A percentile compares a stretch with the other conserved stretches of the same genome.
Conservation (phyloP, 164 flowering plant species). For the Stephania japonica region DNA sequence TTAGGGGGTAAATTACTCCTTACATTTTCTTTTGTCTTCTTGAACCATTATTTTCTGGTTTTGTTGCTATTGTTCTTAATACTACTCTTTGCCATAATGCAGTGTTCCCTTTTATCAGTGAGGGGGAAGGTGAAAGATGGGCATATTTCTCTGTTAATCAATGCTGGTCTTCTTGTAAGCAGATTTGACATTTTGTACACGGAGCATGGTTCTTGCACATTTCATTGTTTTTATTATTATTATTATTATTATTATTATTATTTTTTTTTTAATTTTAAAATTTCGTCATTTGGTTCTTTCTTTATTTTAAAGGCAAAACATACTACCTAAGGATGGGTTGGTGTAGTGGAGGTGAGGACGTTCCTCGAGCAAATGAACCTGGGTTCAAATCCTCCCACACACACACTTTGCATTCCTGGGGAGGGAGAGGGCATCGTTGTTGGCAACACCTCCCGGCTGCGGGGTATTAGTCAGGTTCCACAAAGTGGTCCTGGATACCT, state of each 20-base stretch:
- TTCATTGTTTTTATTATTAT: neutral
- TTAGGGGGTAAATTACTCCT: neutral
- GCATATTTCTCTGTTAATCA: slow-evolving; percentile 72
- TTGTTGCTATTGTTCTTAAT: slow-evolving; percentile 6
- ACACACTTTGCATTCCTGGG: too few species aligned
- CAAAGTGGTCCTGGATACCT: too few species aligned
- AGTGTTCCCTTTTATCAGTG: slow-evolving; percentile 67
- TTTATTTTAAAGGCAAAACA: too few species aligned
- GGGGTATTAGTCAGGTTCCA: too few species aligned
- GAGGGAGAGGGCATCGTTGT: too few species aligned
- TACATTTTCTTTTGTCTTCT: neutral
- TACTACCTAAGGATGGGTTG: too few species aligned
- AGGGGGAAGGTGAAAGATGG: slow-evolving; percentile 85
- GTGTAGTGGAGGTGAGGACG: too few species aligned
- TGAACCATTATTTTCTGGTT: neutral
- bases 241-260: neutral
- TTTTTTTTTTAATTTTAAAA: neutral
- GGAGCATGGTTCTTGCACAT: neutral
- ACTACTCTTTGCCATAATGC: slow-evolving; percentile 35
- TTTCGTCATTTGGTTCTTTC: too few species aligned
- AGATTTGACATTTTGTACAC: slow-evolving; percentile 9
- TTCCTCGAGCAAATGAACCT: too few species aligned
- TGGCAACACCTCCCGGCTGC: too few species aligned
- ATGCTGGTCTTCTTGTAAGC: slow-evolving; percentile 91
- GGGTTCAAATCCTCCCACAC: too few species aligned